Conservation (phyloP, 169 alveolate genomes). For the Cryptosporidium viatorum region DNA sequence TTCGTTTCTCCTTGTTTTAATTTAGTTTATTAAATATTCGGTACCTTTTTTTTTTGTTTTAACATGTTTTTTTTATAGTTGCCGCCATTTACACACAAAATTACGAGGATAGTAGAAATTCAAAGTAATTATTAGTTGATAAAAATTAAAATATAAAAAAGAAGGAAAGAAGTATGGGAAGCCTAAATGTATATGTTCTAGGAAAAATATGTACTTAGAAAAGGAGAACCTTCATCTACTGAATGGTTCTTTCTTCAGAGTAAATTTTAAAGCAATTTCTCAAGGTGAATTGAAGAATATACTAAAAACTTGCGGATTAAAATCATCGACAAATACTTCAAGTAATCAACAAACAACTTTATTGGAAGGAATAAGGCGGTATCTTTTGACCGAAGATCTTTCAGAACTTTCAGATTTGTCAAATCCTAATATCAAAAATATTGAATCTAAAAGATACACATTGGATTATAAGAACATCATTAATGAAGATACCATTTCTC, state of each 20-base stretch:
- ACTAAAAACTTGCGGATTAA: slow-evolving; percentile 53
- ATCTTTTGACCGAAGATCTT: slow-evolving; percentile 43
- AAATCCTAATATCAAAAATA: background rate
- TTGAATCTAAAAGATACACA: background rate
- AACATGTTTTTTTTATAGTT: background rate
- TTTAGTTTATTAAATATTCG: background rate
- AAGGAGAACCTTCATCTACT: slow-evolving; percentile 20
- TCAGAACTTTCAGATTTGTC: background rate
- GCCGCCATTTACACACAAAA: slow-evolving; percentile 22
- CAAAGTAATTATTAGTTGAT: background rate
- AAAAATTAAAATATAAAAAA: background rate
- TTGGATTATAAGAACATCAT: slow-evolving; percentile 6
- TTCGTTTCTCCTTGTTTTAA: background rate
- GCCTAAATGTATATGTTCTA: background rate
- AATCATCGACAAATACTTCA: slow-evolving; percentile 40
- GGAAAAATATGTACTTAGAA: slow-evolving; percentile 38
- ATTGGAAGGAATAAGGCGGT: slow-evolving; percentile 33
- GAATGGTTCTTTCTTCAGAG: slow-evolving; percentile 65
- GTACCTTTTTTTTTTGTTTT: background rate
- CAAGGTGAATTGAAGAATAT: slow-evolving; percentile 19
- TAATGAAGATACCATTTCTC: slow-evolving; percentile 26
- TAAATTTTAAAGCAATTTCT: slow-evolving; percentile 23
- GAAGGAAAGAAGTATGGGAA: background rate
- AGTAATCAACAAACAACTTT: slow-evolving; percentile 21
- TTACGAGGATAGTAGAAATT: background rate